Evolutionary conservation across 495 filamentous ascomycete species (phyloP).

Genomic region (Chlorociboria aeruginascens): DNA sequence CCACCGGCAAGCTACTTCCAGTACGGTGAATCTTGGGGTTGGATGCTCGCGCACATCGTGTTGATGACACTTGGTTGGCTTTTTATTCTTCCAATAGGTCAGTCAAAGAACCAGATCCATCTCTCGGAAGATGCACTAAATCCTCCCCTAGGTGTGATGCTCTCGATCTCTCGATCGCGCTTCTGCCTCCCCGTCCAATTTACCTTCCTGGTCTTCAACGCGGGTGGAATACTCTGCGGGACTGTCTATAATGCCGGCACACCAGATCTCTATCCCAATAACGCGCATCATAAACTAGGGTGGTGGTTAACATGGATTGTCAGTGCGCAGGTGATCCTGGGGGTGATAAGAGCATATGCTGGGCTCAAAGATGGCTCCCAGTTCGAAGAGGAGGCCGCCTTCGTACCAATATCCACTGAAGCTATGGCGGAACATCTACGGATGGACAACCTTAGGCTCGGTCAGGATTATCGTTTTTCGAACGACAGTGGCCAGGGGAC

Average conservation of each 20-base stretch:
- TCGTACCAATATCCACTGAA: constrained; percentile 58
- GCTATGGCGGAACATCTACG: constrained; percentile 52
- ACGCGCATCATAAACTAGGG: constrained; percentile 79
- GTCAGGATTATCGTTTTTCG: constrained; percentile 52
- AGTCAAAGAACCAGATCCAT: constrained; percentile 17
- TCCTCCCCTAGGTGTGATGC: constrained; percentile 53
- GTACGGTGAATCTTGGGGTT: constrained; percentile 47
- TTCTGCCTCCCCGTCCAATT: constrained; percentile 64
- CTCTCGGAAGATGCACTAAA: not conserved
- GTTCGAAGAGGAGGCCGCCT: constrained; percentile 32
- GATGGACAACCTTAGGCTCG: constrained; percentile 24
- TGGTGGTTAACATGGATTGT: constrained; percentile 73
- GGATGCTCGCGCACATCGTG: constrained; percentile 67
- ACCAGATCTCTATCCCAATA: constrained; percentile 79
- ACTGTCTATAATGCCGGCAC: constrained; percentile 72
- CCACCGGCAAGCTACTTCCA: constrained; percentile 60
- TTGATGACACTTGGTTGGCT: constrained; percentile 78
- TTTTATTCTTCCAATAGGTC: constrained; percentile 72
- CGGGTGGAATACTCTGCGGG: constrained; percentile 55
- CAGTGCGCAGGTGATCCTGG: constrained; percentile 53
- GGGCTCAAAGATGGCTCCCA: constrained; percentile 21
- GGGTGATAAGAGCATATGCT: constrained; percentile 42
- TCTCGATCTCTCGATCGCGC: constrained; percentile 72
- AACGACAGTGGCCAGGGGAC: constrained; percentile 86
- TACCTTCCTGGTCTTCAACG: constrained; percentile 62